Evolutionary conservation across 129 eudicot genomes (phyloP), one percentile per base, ranked within the genome.

Genomic region (Arctium minus): DNA sequence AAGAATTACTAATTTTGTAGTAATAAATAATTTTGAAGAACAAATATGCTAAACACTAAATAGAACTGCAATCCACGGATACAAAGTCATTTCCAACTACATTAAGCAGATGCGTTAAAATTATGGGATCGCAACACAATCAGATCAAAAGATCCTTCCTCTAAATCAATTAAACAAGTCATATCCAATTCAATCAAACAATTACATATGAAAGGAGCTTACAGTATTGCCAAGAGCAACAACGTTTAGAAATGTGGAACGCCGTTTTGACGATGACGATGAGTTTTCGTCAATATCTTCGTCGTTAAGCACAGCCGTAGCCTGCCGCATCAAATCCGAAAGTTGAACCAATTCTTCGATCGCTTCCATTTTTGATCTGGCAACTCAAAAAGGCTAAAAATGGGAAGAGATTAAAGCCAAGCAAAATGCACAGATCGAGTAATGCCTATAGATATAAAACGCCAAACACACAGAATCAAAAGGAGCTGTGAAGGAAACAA

Each of bases 161-260:
- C 71, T 68, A 29, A 38, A 38, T 12, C 53, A 6, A 73, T 36
- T 30, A 53, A 50, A 64, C 70, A 64, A 64, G 70, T 18, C 27
- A 22, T 64, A 65, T 78, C 35, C 6, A 64, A 78, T 15, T 53
- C 18, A 53, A 56, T 56, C 27, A 56, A 56, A 60, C 9, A n/a
- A 60, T 60, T 60, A 60, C 68, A 60, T 5, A n/a, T n/a, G 9
- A 81, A 37, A 72, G 1, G 29, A 78, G 86, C 99, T 86, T 73
- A 95, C 99, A 36, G 97, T 93, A 80, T 93, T 95, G 36, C 99
- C 99, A 70, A 96, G 95, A n/a, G 94, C 95, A 78, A 96, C 99
- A 37, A 91, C 99, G 79, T 93, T 93, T 48, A 96, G 87, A 77
- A 96, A 96, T 27, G 97, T 91, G 33, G 97, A 87, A 37, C 84